Percentiles rank a stretch among this genome's conserved stretches.
Conservation (phyloP, 257 asterid genomes). For the Jacaranda mimosifolia region DNA sequence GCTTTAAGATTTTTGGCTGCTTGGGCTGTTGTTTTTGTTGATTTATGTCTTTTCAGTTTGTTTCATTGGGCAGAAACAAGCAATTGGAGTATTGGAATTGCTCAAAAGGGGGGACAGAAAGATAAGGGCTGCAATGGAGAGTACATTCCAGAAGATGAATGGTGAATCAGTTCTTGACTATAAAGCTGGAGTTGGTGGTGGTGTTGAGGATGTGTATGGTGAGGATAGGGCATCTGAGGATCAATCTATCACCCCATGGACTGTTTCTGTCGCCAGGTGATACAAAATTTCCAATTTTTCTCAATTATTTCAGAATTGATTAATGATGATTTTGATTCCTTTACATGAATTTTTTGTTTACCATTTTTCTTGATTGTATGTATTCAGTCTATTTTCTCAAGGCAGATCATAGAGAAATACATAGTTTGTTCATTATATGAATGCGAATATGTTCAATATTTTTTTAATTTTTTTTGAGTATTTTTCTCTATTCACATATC, state of each 20-base stretch:
- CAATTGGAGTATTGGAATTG: slow-evolving; percentile 41
- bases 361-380: background rate
- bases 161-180: slow-evolving; percentile 60
- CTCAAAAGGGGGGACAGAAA: slow-evolving; percentile 44
- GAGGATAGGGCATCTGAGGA: slow-evolving; percentile 81
- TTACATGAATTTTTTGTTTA: background rate
- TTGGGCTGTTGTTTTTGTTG: slow-evolving; percentile 32
- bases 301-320: background rate
- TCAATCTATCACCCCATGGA: slow-evolving; percentile 77
- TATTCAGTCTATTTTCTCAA: background rate
- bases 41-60: slow-evolving; percentile 51
- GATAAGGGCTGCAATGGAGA: slow-evolving; percentile 47
- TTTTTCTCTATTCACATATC: background rate
- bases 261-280: slow-evolving; percentile 79
- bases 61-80: slow-evolving; percentile 66
- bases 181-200: slow-evolving; percentile 66
- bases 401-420: no score
- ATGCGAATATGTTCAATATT: background rate
- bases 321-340: background rate
- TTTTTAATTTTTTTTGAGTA: background rate
- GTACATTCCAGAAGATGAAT: slow-evolving; percentile 52
- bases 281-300: background rate
- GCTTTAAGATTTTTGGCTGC: background rate
- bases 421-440: background rate
- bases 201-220: slow-evolving; percentile 75